phyloP scores from a whole-genome alignment of 108 stramenopile genomes.

The Nitzschia palea region DNA sequence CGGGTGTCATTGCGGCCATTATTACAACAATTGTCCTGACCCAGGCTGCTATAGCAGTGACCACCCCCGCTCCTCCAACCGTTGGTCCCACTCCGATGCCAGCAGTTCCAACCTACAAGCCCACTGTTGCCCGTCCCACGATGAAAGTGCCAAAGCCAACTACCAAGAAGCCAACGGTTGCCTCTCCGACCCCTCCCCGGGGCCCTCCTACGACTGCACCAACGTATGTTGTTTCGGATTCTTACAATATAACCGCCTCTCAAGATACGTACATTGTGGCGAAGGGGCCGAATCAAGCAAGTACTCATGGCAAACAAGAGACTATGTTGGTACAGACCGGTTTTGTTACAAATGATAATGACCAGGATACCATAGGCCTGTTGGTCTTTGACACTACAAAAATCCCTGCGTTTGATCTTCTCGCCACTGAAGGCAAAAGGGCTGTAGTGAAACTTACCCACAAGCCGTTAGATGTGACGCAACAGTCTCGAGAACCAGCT shows the following conservation, averaged over 20 bases:
- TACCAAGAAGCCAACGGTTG: not conserved
- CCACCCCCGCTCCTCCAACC: constrained; percentile 8
- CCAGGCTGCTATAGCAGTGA: constrained; percentile 14
- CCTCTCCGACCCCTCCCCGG: not conserved
- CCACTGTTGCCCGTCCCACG: constrained; percentile 6
- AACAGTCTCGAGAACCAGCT: not conserved
- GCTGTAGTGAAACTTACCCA: not conserved
- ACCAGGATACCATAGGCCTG: not conserved
- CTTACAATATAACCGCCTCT: not conserved
- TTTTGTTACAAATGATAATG: not conserved
- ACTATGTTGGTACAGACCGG: constrained; percentile 6
- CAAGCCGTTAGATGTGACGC: not conserved
- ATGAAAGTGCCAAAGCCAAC: not conserved
- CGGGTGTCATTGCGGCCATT: constrained; percentile 6
- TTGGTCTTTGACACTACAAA: constrained; percentile 5
- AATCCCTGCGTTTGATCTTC: not conserved
- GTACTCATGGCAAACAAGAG: constrained; percentile 6
- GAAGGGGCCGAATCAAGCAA: not conserved
- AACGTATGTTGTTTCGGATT: not conserved
- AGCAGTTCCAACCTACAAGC: constrained; percentile 8
- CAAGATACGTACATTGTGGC: constrained; percentile 13
- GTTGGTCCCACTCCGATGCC: not conserved
- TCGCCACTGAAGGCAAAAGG: not conserved
- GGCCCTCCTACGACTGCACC: not conserved
- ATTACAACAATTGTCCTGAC: constrained; percentile 13